These are phyloP conservation scores for Brettanomyces naardenensis DNA, from an alignment of 805 yeast genomes.

Conservation along the genomic window DNA sequence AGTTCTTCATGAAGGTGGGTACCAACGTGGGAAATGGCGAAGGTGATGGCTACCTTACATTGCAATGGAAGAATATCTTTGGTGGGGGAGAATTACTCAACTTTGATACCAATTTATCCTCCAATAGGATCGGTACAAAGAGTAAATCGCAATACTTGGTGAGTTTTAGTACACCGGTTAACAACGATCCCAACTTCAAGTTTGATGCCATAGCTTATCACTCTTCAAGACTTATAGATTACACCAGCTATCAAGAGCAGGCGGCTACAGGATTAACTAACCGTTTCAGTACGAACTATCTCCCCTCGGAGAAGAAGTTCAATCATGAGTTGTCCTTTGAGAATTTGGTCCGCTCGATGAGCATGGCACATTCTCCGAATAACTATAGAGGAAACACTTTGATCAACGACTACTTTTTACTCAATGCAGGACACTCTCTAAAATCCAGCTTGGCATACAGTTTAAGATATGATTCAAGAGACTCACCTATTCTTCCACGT, in stretches of 20 bases:
- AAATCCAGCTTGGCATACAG: slow-evolving; percentile 37
- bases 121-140: slow-evolving; percentile 40
- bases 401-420: slow-evolving; percentile 24
- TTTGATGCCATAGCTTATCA: slow-evolving; percentile 33
- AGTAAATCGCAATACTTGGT: slow-evolving; percentile 38
- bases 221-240: slow-evolving; percentile 40
- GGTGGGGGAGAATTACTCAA: slow-evolving; percentile 49
- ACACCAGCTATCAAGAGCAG: slow-evolving; percentile 38
- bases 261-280: slow-evolving; percentile 34
- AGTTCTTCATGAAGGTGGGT: slow-evolving; percentile 81
- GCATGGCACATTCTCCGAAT: slow-evolving; percentile 12
- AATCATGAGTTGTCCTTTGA: slow-evolving; percentile 45
- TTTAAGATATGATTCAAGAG: slow-evolving; percentile 36
- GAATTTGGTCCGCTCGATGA: slow-evolving; percentile 34
- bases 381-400: slow-evolving; percentile 23
- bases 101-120: slow-evolving; percentile 35
- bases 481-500: slow-evolving; percentile 34
- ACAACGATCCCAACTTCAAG: slow-evolving; percentile 32
- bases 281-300: slow-evolving; percentile 30
- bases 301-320: slow-evolving; percentile 20
- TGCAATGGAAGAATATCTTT: slow-evolving; percentile 51
- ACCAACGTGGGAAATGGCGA: slow-evolving; percentile 96
- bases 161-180: slow-evolving; percentile 38
- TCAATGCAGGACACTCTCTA: slow-evolving; percentile 37
- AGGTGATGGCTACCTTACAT: slow-evolving; percentile 86